Conservation (phyloP, 352 stramenopile species). For the Phytophthora meadii region DNA sequence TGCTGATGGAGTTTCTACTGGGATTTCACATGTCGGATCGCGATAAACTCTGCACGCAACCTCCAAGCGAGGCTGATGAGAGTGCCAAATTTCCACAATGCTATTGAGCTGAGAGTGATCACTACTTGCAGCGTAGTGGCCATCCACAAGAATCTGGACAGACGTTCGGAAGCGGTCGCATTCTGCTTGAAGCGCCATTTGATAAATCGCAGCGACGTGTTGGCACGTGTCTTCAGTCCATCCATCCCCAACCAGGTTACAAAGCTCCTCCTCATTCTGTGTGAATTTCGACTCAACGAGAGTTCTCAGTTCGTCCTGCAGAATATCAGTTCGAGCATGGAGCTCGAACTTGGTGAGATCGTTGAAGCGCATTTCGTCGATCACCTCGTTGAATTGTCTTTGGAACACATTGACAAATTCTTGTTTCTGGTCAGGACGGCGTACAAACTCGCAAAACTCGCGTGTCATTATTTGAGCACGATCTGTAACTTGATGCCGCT, state of each 20-base stretch:
- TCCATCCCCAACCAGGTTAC: conserved; percentile 47
- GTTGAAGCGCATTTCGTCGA: conserved; percentile 87
- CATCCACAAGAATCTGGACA: conserved; percentile 63
- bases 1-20: conserved; percentile 19
- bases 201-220: conserved; percentile 50
- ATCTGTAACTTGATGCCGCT: conserved; percentile 40
- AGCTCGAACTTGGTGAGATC: conserved; percentile 82
- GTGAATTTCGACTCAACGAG: conserved; percentile 51
- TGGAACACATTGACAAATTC: conserved; percentile 72
- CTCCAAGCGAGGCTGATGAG: conserved; percentile 36
- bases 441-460: conserved; percentile 65
- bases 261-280: conserved; percentile 59
- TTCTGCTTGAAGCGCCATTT: conserved; percentile 70
- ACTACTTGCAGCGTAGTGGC: conserved; percentile 55
- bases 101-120: conserved; percentile 35
- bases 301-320: conserved; percentile 67
- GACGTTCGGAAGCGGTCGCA: conserved; percentile 76
- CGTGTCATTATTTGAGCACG: conserved; percentile 41
- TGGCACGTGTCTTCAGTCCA: conserved; percentile 70
- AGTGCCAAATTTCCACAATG: conserved; percentile 42
- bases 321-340: conserved; percentile 71
- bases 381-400: conserved; percentile 76
- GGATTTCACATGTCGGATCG: conserved; percentile 31
- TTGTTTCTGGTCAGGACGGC: conserved; percentile 74
- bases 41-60: conserved; percentile 51